Conservation (phyloP, 768 basidiomycete species). For the Vararia minispora region DNA sequence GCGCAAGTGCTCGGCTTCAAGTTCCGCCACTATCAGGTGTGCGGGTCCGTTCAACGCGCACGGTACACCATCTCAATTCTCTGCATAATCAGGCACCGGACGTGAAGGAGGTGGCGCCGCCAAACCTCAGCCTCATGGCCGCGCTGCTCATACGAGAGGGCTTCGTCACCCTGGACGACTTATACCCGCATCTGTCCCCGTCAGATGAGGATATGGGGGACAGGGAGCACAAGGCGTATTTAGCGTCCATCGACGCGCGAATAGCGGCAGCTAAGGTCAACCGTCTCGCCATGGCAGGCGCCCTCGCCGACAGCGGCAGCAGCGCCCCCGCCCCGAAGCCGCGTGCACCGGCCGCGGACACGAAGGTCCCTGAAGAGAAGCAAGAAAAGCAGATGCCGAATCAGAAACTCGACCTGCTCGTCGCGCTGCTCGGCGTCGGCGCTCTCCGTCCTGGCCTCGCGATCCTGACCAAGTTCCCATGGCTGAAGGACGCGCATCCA, state of each 20-base stretch:
- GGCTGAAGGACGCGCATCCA: constrained; percentile 71
- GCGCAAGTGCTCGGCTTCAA: constrained; percentile 98
- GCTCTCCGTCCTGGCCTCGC: constrained; percentile 68
- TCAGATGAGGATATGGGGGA: constrained; percentile 66
- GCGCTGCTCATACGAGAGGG: constrained; percentile 87
- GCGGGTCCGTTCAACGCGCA: constrained; percentile 13
- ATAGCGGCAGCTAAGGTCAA: constrained; percentile 61
- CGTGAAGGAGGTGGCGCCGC: constrained; percentile 49
- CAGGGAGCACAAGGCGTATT: constrained; percentile 48
- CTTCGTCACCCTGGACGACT: constrained; percentile 75
- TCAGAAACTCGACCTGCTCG: constrained; percentile 72
- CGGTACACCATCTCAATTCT: constrained; percentile 9
- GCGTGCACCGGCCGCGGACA: constrained; percentile 27
- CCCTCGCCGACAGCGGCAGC: constrained; percentile 46
- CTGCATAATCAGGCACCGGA: constrained; percentile 36
- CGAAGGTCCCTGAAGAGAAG: constrained; percentile 20
- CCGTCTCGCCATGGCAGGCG: constrained; percentile 77
- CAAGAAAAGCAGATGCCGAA: constrained; percentile 38
- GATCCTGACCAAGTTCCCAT: constrained; percentile 74
- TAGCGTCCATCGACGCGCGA: constrained; percentile 48
- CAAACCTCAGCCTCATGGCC: constrained; percentile 67
- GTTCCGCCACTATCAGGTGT: constrained; percentile 81
- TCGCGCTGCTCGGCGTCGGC: constrained; percentile 78
- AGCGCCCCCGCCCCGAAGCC: constrained; percentile 28
- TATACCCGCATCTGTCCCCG: constrained; percentile 84